phyloP scores from a whole-genome alignment of 768 basidiomycete genomes.

The Clitopilus hobsonii region DNA sequence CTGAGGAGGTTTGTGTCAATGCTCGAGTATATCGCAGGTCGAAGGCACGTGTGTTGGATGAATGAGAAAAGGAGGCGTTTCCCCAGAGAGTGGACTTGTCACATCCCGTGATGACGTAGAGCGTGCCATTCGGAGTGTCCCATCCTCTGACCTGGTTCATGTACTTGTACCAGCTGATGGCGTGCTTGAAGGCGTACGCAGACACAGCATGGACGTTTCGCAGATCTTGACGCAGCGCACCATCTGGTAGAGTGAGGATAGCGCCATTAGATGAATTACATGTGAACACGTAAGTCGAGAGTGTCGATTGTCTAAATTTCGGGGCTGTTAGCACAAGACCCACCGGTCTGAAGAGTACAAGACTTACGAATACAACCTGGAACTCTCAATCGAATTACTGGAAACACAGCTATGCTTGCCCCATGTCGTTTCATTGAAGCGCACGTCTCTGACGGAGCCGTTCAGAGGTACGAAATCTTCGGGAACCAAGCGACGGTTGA shows the following conservation, averaged over 20 bases:
- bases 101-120: constrained; percentile 18
- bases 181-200: constrained; percentile 10
- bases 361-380: not conserved
- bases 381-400: not conserved
- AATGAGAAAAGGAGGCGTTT: constrained; percentile 9
- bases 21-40: not conserved
- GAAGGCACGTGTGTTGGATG: not conserved
- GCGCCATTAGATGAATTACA: constrained; percentile 9
- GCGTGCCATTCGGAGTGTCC: constrained; percentile 7
- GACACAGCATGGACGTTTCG: constrained; percentile 2
- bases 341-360: not conserved
- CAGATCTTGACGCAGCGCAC: constrained; percentile 9
- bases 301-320: not conserved
- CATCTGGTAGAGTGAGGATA: constrained; percentile 12
- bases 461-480: constrained; percentile 13
- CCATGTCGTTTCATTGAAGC: not conserved
- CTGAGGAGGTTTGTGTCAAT: not conserved
- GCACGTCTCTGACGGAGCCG: not conserved
- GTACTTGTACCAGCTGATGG: constrained; percentile 14
- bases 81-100: constrained; percentile 14
- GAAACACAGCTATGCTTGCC: not conserved
- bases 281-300: not conserved
- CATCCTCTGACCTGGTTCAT: constrained; percentile 6
- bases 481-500: constrained; percentile 21
- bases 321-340: not conserved